Evolutionary conservation across 495 filamentous ascomycete species (phyloP).

Genomic region (Penicillium diatomitis): DNA sequence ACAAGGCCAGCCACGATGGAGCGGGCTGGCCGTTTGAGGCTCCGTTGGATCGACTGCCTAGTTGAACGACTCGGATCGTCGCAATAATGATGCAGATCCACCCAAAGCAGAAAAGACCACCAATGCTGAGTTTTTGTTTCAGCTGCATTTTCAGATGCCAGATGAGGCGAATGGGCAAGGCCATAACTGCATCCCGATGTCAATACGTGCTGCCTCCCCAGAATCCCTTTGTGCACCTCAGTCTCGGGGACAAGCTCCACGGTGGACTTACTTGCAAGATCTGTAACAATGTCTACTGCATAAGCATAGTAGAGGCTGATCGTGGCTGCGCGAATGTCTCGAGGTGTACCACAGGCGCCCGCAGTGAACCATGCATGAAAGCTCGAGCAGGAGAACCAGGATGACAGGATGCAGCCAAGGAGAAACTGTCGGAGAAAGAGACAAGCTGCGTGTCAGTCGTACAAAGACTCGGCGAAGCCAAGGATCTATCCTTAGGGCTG

Average conservation of each 20-base stretch:
- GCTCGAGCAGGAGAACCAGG: slow-evolving; percentile 26
- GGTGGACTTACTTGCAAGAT: slow-evolving; percentile 27
- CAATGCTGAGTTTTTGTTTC: slow-evolving; percentile 38
- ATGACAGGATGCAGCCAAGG: slow-evolving; percentile 27
- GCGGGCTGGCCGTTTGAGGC: slow-evolving; percentile 3
- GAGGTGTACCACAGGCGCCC: slow-evolving; percentile 18
- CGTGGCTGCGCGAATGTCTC: slow-evolving; percentile 25
- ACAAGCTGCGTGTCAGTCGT: too few relatives aligned
- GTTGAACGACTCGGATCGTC: slow-evolving; percentile 36
- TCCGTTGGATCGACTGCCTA: slow-evolving; percentile 9
- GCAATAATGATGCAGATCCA: slow-evolving; percentile 44
- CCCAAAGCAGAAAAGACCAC: slow-evolving; percentile 39
- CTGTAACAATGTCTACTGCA: slow-evolving; percentile 34
- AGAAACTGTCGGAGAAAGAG: slow-evolving; percentile 10
- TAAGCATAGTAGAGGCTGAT: slow-evolving; percentile 35
- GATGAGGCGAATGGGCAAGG: slow-evolving; percentile 40
- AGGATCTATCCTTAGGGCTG: background rate
- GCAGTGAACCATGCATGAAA: slow-evolving; percentile 33
- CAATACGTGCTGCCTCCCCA: background rate
- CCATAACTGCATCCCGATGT: slow-evolving; percentile 33
- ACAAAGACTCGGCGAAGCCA: background rate
- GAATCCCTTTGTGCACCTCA: too few relatives aligned
- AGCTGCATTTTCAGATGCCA: slow-evolving; percentile 36
- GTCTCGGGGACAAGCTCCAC: too few relatives aligned
- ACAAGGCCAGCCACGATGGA: slow-evolving; percentile 19